Evolutionary conservation across 2,329 filamentous ascomycete genomes (phyloP), one percentile per base, ranked within the genome.

Genomic region (Nigrospora sphaerica): DNA sequence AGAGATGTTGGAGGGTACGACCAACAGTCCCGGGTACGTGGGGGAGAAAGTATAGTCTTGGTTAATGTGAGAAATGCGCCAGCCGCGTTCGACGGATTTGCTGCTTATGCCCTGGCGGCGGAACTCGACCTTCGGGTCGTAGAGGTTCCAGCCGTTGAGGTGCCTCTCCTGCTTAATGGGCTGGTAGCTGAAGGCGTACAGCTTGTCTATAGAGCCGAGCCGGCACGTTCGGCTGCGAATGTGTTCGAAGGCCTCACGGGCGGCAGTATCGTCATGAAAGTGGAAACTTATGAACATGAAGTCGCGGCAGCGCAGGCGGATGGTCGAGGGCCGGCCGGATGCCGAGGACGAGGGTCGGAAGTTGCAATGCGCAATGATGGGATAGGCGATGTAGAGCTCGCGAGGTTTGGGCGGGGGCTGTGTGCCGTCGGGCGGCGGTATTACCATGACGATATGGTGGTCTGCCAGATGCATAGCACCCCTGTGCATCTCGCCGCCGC

Each of bases 201-300:
- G 77, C 65, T 88, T 93, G 54, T 96, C 90, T 43, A 97, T 80
- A 28, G 82, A 81, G 6, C 88, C 86, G 10, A 95, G 69, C 58
- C 82, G 90, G 69, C 88, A 95, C 0, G 90, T 92, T 58, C 88
- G 80, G 38, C 75, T 70, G 51, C 85, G 87, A 53, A 98, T 88
- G 51, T 83, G 90, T 48, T 96, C 91, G 64, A 90, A 98, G 1
- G 87, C 86, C 54, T 95, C 88, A 48, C 86, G 81, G 10, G 89
- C 92, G 53, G 82, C 75, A 45, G 76, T 76, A 58, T 91, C 85
- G 47, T 85, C 81, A 17, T 71, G 62, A 62, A 98, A 95, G 66
- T 91, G 90, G 68, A 98, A 91, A 51, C 88, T 91, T 50, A 95
- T 83, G 66, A 91, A 95, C 42, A 82, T 92, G 64, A 98, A 97